Evolutionary conservation across 805 yeast species (phyloP), one percentile per base, ranked within the genome.

Genomic region (Danielia oregonensis): DNA sequence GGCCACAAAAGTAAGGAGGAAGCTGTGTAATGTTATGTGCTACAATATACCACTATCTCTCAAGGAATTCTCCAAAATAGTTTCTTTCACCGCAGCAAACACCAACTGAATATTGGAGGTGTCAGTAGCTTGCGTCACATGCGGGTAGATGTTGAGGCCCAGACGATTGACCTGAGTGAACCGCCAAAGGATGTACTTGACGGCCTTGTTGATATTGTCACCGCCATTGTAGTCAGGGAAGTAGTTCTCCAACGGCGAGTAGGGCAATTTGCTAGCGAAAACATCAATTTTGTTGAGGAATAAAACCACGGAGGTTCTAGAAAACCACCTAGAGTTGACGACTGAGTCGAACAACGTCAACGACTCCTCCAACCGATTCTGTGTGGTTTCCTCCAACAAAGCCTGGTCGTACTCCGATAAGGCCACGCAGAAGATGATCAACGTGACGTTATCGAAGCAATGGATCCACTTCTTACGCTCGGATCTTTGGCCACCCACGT

Each of bases 401-500:
- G 77, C 81, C 61, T 88, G 96, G 57, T 89, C 96, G 54, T 89
- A 89, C 55, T 89, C 97, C 2, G 91, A 80, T 35, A 89, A 61
- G 0, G 97, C 88, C 15, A 88, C 96, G 59, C 96, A 88, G 55
- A 88, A 89, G 40, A 89, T 86, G 32, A 89, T 82, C 30, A 85
- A 70, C 0, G 96, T 84, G 22, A 89, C 96, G 49, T 88, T 87
- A 58, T 88, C 96, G 51, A 93, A 93, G 54, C 96, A 86, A 61
- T 93, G 94, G 42, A 93, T 88, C 98, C 98, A 93, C 60, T 93
- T 91, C 53, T 85, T 86, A 35, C 98, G 79, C 65, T 93, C 98
- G 3, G 94, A 79, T 50, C 98, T 71, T 61, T 93, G 98, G 2
- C 97, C 97, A 43, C 97, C 97, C 30, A 89, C 96, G 58, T 89